Conservation (phyloP, 106 monocot species). For the Dendrobium chrysotoxum region DNA sequence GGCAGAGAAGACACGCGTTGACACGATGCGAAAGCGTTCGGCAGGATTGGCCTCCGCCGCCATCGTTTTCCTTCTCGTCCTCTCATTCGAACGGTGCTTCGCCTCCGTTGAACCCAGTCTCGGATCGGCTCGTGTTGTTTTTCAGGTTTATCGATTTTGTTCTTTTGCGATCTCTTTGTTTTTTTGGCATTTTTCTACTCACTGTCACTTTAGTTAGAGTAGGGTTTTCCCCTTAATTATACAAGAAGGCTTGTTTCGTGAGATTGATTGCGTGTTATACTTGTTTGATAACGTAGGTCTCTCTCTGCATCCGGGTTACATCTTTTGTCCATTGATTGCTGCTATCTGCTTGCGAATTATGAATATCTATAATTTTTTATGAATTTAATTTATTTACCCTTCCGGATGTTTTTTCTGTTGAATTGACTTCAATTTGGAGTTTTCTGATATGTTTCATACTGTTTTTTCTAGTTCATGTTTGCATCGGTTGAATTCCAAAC, state of each 20-base stretch:
- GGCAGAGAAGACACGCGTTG: conserved; percentile 4
- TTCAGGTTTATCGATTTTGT: conserved; percentile 45
- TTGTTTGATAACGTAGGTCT: not conserved
- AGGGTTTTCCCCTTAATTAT: not conserved
- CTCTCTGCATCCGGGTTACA: not conserved
- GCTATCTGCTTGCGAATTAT: not conserved
- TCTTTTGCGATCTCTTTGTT: not conserved
- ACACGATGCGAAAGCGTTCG: not conserved
- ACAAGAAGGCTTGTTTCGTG: not conserved
- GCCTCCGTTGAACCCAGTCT: conserved; percentile 30
- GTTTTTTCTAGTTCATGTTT: not conserved
- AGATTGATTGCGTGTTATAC: not conserved
- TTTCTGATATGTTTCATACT: not conserved
- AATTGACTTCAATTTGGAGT: not conserved
- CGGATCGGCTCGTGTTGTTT: conserved; percentile 83
- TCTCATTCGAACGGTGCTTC: conserved; percentile 13
- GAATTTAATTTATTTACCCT: not conserved
- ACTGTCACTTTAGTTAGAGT: not conserved
- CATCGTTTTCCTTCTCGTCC: conserved; percentile 18
- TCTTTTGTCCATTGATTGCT: not conserved
- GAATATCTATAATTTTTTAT: not conserved
- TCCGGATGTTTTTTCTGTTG: not conserved
- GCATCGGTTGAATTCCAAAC: not conserved
- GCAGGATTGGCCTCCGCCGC: not conserved
- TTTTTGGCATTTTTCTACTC: not conserved